Evolutionary conservation across 2,329 filamentous ascomycete species (phyloP).

Genomic region (Fusarium nodosum): DNA sequence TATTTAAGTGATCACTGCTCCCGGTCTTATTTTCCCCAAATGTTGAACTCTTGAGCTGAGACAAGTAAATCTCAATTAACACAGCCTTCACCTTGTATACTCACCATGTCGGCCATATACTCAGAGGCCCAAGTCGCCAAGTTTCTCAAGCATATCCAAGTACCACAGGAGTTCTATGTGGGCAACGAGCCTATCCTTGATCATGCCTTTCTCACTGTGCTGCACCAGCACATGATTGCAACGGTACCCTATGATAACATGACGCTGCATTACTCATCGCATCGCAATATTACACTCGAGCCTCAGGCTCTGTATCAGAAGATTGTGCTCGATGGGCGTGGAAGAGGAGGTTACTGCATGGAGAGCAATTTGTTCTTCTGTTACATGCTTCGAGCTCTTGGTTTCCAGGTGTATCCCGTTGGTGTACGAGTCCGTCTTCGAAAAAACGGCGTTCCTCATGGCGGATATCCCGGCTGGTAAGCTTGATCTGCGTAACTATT

Average conservation of each 20-base stretch:
- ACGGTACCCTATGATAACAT: slow-evolving; percentile 70
- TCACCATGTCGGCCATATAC: slow-evolving; percentile 49
- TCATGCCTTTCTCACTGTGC: slow-evolving; percentile 54
- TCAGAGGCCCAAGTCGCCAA: slow-evolving; percentile 49
- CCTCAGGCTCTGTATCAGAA: slow-evolving; percentile 64
- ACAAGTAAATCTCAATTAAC: slow-evolving; percentile 1
- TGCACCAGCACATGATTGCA: slow-evolving; percentile 63
- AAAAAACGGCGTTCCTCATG: slow-evolving; percentile 56
- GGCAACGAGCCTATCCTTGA: slow-evolving; percentile 48
- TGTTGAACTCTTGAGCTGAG: slow-evolving; percentile 5
- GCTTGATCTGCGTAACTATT: slow-evolving; percentile 24
- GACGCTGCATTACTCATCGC: slow-evolving; percentile 63
- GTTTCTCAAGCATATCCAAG: slow-evolving; percentile 49
- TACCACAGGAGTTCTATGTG: slow-evolving; percentile 49
- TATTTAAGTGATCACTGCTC: slow-evolving; percentile 7
- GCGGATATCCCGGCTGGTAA: slow-evolving; percentile 63
- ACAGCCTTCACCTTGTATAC: slow-evolving; percentile 3
- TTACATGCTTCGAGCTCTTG: slow-evolving; percentile 64
- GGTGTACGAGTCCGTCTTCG: slow-evolving; percentile 65
- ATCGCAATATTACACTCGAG: slow-evolving; percentile 58
- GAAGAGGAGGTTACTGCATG: slow-evolving; percentile 72
- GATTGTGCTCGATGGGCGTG: slow-evolving; percentile 58
- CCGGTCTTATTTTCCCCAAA: slow-evolving; percentile 4
- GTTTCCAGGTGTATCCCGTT: slow-evolving; percentile 67
- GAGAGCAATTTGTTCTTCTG: slow-evolving; percentile 69